A percentile compares a stretch with the other conserved stretches of the same genome.
phyloP scores from a whole-genome alignment of 495 filamentous ascomycete genomes.

The Tuber borchii region DNA sequence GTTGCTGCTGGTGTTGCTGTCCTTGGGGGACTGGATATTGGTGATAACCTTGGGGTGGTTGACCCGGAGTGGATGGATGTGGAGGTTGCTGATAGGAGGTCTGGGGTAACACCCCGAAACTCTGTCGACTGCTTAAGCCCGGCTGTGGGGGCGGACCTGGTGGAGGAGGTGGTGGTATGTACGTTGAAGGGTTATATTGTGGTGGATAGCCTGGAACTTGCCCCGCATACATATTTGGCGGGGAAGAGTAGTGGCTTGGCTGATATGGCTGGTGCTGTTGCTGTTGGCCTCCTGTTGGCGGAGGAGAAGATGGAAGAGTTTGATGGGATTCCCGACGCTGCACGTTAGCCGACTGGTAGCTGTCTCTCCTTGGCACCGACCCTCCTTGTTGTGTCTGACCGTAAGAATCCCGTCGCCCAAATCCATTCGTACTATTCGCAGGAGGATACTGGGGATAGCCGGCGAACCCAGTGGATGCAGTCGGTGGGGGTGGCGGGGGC shows the following conservation, averaged over 20 bases:
- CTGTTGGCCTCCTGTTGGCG: slow-evolving; percentile 45
- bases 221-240: slow-evolving; percentile 33
- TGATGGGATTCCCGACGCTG: slow-evolving; percentile 44
- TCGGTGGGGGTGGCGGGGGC: slow-evolving; percentile 41
- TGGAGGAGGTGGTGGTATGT: slow-evolving; percentile 85
- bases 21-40: slow-evolving; percentile 14
- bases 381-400: slow-evolving; percentile 31
- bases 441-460: slow-evolving; percentile 31
- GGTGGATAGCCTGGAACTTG: slow-evolving; percentile 33
- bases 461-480: slow-evolving; percentile 45
- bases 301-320: slow-evolving; percentile 53
- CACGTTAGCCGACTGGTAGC: slow-evolving; percentile 44
- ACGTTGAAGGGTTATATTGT: slow-evolving; percentile 64
- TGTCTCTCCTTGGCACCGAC: slow-evolving; percentile 28
- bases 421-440: slow-evolving; percentile 22
- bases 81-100: slow-evolving; percentile 30
- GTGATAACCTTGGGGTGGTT: slow-evolving; percentile 21
- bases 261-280: slow-evolving; percentile 43
- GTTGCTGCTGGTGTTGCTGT: slow-evolving; percentile 21
- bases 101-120: slow-evolving; percentile 33
- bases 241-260: slow-evolving; percentile 35
- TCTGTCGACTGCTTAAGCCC: slow-evolving; percentile 43
- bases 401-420: slow-evolving; percentile 37
- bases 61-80: slow-evolving; percentile 25
- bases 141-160: slow-evolving; percentile 65